phyloP scores from a whole-genome alignment of 129 eudicot genomes.

The Lactuca sativa region DNA sequence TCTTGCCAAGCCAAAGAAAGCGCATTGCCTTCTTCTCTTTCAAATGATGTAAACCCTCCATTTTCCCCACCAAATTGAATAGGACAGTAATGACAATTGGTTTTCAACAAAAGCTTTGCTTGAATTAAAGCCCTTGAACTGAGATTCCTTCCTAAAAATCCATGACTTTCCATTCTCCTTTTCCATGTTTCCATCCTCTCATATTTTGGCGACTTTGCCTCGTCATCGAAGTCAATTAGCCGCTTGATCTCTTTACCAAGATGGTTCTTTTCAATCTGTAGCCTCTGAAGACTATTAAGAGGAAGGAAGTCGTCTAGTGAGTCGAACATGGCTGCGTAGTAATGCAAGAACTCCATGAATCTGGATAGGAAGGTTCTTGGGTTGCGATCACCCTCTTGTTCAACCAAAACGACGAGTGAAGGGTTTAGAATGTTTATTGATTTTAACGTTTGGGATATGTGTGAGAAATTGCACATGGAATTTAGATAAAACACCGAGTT shows the following conservation, averaged over 20 bases:
- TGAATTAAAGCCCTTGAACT: constrained; percentile 60
- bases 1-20: constrained; percentile 80
- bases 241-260: constrained; percentile 64
- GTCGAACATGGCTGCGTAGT: constrained; percentile 76
- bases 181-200: constrained; percentile 72
- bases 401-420: constrained; percentile 45
- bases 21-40: constrained; percentile 52
- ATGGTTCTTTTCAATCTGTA: constrained; percentile 62
- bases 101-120: constrained; percentile 61
- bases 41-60: constrained; percentile 56
- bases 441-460: constrained; percentile 48
- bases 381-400: constrained; percentile 60
- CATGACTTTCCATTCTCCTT: constrained; percentile 60
- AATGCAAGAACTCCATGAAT: constrained; percentile 73
- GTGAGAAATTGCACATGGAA: constrained; percentile 34
- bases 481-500: constrained; percentile 50
- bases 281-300: constrained; percentile 49
- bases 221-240: constrained; percentile 42
- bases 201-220: constrained; percentile 39
- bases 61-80: constrained; percentile 44
- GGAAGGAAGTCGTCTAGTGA: constrained; percentile 76
- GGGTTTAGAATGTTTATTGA: constrained; percentile 41
- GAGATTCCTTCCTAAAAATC: constrained; percentile 43
- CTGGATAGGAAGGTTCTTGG: constrained; percentile 52
- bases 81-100: constrained; percentile 49